Conservation (phyloP, 257 asterid species). For the Solanum raphanifolium region DNA sequence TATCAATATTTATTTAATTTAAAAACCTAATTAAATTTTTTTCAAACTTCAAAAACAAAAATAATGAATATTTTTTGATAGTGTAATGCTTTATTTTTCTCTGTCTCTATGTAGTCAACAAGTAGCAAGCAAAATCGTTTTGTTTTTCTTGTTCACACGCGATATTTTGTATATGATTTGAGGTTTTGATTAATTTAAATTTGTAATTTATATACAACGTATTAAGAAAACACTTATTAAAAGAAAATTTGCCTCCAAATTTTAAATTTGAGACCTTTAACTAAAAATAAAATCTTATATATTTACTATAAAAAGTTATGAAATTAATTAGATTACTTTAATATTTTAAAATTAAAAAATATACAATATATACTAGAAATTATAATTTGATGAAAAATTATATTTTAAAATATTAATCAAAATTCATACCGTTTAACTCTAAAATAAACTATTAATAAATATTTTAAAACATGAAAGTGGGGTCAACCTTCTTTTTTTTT, state of each 20-base stretch:
- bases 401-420: no score
- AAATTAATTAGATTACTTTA: no score
- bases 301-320: no score
- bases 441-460: no score
- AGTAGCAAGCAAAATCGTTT: background rate
- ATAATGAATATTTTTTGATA: background rate
- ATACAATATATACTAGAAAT: no score
- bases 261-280: background rate
- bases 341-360: no score
- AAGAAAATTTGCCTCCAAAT: background rate
- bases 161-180: background rate
- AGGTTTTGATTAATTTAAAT: background rate
- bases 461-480: background rate
- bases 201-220: background rate
- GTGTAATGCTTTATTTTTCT: background rate
- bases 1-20: background rate
- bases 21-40: background rate
- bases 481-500: background rate
- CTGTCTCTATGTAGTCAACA: background rate
- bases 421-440: no score
- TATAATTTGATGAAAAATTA: no score
- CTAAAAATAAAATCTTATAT: background rate
- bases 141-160: no score
- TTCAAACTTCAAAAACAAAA: background rate
- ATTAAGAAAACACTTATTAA: background rate